Base-by-base conservation (phyloP, 2,329 filamentous ascomycete species). In the Xylariaceae sp. region DNA sequence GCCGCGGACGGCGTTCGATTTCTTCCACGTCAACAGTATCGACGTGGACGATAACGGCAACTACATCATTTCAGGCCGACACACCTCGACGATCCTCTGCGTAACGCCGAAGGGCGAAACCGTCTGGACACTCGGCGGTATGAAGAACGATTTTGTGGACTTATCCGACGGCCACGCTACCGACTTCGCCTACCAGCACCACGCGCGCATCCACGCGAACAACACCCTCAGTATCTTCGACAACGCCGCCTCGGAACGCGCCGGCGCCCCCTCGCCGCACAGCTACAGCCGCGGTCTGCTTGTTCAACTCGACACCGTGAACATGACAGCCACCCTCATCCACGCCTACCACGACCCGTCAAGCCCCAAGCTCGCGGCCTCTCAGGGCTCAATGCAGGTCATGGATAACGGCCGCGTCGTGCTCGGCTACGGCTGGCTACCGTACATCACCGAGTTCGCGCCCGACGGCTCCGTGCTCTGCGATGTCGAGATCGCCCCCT, bases 391-490 rank as follows among this genome's bases (percentile, higher is more conserved):
- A 60, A 77, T 80, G 47, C 84, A 87, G 66, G 66, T 83, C 10
- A 51, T 67, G 6, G 51, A 39, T 1, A 57, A 61, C 39, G 78
- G 78, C 47, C 80, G 82, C 61, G 77, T 77, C 6, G 73, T 85
- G 48, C 77, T 86, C 41, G 80, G 82, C 61, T 86, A 82, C 81
- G 82, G 83, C 17, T 77, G 74, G 0, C 73, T 76, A 39, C 78
- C 78, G 0, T 76, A 76, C 7, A 66, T 79, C 17, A 81, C 77
- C 6, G 78, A 80, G 63, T 76, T 81, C 65, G 72, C 73, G 0
- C 64, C 73, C 1, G 75, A 80, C 37, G 82, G 81, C 7, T 68
- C 74, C 6, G 68, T 78, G 4, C 72, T 86, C 10, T 82, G 82
- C 72, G 79, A 84, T 61, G 77, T 72, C 5, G 64, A 66, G 60